Percentiles rank a stretch among this genome's conserved stretches.
These are phyloP conservation scores for Amanita pallidorosea DNA, from an alignment of 768 basidiomycete genomes.

Conservation along the genomic window DNA sequence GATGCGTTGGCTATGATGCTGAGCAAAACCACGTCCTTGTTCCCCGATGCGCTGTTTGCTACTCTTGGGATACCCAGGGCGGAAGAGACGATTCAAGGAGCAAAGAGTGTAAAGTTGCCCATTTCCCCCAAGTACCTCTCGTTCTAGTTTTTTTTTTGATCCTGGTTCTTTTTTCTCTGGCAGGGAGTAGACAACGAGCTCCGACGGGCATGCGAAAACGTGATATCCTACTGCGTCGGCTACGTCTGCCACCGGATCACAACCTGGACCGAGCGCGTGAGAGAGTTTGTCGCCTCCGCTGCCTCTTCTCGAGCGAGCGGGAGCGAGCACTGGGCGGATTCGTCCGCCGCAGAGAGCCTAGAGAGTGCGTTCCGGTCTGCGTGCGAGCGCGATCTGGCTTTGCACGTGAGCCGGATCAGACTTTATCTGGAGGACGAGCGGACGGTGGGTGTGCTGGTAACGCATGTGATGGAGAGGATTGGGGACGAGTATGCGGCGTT, in stretches of 20 bases:
- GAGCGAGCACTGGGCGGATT: slow-evolving; percentile 39
- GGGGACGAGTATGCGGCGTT: slow-evolving; percentile 69
- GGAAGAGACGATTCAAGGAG: slow-evolving; percentile 56
- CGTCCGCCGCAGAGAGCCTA: slow-evolving; percentile 33
- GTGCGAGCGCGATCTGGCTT: slow-evolving; percentile 44
- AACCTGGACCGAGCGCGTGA: slow-evolving; percentile 50
- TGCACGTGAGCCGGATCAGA: slow-evolving; percentile 6
- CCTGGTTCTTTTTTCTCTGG: background rate
- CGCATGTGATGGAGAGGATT: slow-evolving; percentile 19
- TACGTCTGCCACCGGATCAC: slow-evolving; percentile 49
- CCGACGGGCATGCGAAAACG: slow-evolving; percentile 74
- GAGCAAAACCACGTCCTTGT: slow-evolving; percentile 45
- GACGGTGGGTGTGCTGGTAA: slow-evolving; percentile 69
- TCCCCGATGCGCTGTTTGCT: slow-evolving; percentile 62
- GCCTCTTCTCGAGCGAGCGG: slow-evolving; percentile 5
- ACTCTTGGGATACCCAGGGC: slow-evolving; percentile 55
- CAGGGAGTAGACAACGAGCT: slow-evolving; percentile 53
- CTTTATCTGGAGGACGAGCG: slow-evolving; percentile 44
- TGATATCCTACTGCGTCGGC: slow-evolving; percentile 56
- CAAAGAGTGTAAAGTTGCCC: slow-evolving; percentile 46
- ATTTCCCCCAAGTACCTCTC: background rate
- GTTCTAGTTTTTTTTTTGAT: background rate
- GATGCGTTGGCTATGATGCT: slow-evolving; percentile 52
- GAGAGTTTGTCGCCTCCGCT: slow-evolving; percentile 6
- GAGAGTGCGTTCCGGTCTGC: slow-evolving; percentile 45